Percentiles rank a stretch among this genome's conserved stretches.
These are phyloP conservation scores for Sutorius eximius DNA, from an alignment of 1,284 basidiomycete species.

Conservation along the genomic window DNA sequence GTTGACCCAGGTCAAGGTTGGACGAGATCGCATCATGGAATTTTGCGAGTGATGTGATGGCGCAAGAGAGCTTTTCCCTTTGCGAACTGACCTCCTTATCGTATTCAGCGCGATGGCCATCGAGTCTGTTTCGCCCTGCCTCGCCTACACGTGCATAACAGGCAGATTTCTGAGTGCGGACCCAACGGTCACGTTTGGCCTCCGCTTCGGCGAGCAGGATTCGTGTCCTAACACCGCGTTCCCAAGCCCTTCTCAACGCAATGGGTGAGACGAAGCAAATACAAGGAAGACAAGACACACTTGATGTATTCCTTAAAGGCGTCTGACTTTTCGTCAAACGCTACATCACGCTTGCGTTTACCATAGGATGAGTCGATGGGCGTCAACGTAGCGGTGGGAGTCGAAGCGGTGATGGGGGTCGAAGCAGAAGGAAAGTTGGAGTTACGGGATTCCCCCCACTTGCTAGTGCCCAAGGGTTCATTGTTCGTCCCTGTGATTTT, in stretches of 20 bases:
- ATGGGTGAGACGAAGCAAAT: neutral
- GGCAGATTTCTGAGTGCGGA: conserved; percentile 32
- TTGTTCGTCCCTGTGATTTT: conserved; percentile 29
- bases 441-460: conserved; percentile 17
- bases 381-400: conserved; percentile 14
- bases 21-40: conserved; percentile 25
- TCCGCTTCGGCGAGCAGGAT: conserved; percentile 30
- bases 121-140: conserved; percentile 30
- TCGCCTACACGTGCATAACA: conserved; percentile 32
- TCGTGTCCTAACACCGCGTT: conserved; percentile 32
- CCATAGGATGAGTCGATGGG: conserved; percentile 19
- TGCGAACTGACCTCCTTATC: conserved; percentile 28
- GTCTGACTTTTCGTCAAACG: conserved; percentile 24
- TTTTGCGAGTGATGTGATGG: conserved; percentile 26
- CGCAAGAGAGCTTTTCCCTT: conserved; percentile 27
- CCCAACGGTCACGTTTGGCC: conserved; percentile 30
- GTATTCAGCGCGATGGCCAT: conserved; percentile 28
- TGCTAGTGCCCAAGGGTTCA: conserved; percentile 17
- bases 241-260: conserved; percentile 24
- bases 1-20: conserved; percentile 30
- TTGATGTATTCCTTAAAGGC: conserved; percentile 33
- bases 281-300: conserved; percentile 15
- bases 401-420: conserved; percentile 10
- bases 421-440: conserved; percentile 5
- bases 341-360: conserved; percentile 29